These are phyloP conservation scores for Naganishia cerealis DNA, from an alignment of 1,284 basidiomycete species.

Conservation along the genomic window DNA sequence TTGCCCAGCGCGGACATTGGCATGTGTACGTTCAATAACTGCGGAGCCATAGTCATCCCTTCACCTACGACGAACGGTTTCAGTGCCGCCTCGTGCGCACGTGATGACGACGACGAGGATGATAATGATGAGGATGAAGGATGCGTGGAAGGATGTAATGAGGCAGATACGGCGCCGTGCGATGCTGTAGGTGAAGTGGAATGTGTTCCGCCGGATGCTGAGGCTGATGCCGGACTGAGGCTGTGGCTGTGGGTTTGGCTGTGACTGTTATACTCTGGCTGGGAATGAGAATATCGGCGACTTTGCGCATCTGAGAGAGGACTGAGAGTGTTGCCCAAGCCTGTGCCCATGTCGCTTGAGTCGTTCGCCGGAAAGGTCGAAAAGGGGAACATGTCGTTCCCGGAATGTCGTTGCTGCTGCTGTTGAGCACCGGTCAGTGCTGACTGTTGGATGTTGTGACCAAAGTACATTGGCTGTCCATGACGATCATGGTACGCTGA, in stretches of 20 bases:
- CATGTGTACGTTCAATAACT: not conserved
- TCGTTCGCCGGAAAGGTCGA: too few species aligned
- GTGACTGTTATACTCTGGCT: not conserved
- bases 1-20: not conserved
- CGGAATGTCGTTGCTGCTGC: too few species aligned
- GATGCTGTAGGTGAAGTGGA: not conserved
- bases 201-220: not conserved
- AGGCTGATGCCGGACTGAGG: not conserved
- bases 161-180: not conserved
- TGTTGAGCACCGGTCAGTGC: too few species aligned
- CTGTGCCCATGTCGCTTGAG: too few species aligned
- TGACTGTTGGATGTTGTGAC: too few species aligned
- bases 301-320: not conserved
- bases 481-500: too few species aligned
- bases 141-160: not conserved
- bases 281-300: not conserved
- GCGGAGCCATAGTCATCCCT: slow-evolving; percentile 1
- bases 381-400: too few species aligned
- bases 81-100: not conserved
- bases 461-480: too few species aligned
- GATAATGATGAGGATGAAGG: not conserved
- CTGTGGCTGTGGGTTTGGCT: not conserved
- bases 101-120: not conserved
- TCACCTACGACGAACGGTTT: not conserved
- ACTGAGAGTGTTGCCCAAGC: not conserved